Evolutionary conservation across 2,329 filamentous ascomycete genomes (phyloP).

Genomic region (Alternaria conjuncta): DNA sequence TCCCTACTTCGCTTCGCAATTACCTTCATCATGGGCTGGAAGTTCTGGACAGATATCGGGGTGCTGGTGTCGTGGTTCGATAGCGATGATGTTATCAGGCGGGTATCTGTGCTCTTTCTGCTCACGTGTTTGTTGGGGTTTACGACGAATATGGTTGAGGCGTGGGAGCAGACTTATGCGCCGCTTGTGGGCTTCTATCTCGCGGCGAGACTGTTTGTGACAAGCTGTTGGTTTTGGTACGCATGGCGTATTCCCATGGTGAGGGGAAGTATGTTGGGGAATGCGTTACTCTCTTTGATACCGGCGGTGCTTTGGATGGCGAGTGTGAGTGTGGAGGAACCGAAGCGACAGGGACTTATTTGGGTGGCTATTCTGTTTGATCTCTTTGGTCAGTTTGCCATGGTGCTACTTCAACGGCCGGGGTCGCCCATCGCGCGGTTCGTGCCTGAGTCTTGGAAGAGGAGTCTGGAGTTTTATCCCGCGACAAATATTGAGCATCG

Average conservation of each 20-base stretch:
- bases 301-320: constrained; percentile 65
- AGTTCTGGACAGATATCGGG: constrained; percentile 68
- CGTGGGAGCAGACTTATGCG: constrained; percentile 61
- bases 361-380: constrained; percentile 64
- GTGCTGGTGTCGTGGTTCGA: constrained; percentile 68
- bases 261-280: constrained; percentile 60
- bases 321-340: constrained; percentile 63
- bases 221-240: constrained; percentile 57
- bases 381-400: constrained; percentile 55
- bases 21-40: constrained; percentile 68
- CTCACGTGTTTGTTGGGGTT: constrained; percentile 68
- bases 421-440: constrained; percentile 19
- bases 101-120: constrained; percentile 65
- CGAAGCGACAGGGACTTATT: constrained; percentile 62
- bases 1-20: constrained; percentile 66
- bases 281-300: constrained; percentile 54
- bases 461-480: constrained; percentile 65
- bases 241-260: constrained; percentile 64
- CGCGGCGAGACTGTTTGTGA: constrained; percentile 61
- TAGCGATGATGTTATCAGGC: constrained; percentile 65
- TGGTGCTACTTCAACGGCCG: constrained; percentile 49
- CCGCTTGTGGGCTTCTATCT: constrained; percentile 68
- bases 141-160: constrained; percentile 67
- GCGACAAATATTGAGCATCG: constrained; percentile 71
- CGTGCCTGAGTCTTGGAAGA: constrained; percentile 28